These are phyloP conservation scores for Aspergillus fumigatus DNA, from an alignment of 2,329 filamentous ascomycete genomes.

Conservation along the genomic window DNA sequence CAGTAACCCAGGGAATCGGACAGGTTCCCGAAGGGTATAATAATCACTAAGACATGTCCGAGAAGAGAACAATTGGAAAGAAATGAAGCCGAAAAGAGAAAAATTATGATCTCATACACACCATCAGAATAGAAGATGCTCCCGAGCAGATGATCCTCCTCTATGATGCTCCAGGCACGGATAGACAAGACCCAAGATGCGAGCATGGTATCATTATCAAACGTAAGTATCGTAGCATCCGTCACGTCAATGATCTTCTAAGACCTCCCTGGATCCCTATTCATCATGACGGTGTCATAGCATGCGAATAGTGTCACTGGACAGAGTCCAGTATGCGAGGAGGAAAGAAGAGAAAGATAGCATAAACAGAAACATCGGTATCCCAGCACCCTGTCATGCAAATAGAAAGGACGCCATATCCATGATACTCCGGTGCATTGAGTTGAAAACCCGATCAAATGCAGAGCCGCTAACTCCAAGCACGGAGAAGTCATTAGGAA, in stretches of 20 bases:
- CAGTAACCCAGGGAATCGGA: slow-evolving; percentile 19
- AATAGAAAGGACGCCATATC: slow-evolving; percentile 11
- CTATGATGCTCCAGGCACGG: slow-evolving; percentile 20
- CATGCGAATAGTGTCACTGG: slow-evolving; percentile 13
- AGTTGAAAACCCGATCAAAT: slow-evolving; percentile 6
- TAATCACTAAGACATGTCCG: slow-evolving; percentile 32
- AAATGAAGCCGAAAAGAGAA: slow-evolving; percentile 9
- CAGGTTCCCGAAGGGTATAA: slow-evolving; percentile 30
- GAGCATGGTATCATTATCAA: slow-evolving; percentile 15
- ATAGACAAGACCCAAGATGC: slow-evolving; percentile 3
- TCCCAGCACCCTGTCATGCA: slow-evolving; percentile 16
- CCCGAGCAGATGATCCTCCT: slow-evolving; percentile 7
- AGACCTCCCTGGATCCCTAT: slow-evolving; percentile 1
- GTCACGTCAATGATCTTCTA: not conserved
- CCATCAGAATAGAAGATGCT: slow-evolving; percentile 13
- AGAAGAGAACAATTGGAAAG: slow-evolving; percentile 20
- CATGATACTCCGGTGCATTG: not conserved
- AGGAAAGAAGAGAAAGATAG: slow-evolving; percentile 8
- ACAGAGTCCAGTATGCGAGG: not conserved
- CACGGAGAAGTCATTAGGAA: slow-evolving; percentile 2
- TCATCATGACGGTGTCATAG: slow-evolving; percentile 4
- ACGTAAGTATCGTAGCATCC: slow-evolving; percentile 19
- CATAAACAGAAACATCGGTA: slow-evolving; percentile 6
- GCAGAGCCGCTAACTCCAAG: slow-evolving; percentile 14
- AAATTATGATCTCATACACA: slow-evolving; percentile 19